These are phyloP conservation scores for Cryptosporidium sp. DNA, from an alignment of 169 alveolate species.

Conservation along the genomic window DNA sequence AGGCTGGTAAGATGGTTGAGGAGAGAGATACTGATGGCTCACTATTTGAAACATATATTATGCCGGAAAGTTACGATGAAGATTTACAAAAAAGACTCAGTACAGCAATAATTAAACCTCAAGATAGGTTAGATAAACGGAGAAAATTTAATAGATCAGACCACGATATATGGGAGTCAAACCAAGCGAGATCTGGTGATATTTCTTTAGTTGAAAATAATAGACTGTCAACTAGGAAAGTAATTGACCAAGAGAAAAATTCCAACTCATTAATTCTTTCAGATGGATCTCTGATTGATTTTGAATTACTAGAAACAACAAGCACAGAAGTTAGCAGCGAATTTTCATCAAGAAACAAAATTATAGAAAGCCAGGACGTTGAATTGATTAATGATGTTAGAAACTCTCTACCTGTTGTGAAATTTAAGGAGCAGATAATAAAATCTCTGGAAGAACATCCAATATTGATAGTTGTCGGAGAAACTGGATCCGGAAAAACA, in stretches of 20 bases:
- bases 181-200: slow-evolving; percentile 41
- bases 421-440: slow-evolving; percentile 93
- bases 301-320: slow-evolving; percentile 62
- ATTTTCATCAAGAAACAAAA: neutral
- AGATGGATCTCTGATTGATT: slow-evolving; percentile 61
- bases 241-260: neutral
- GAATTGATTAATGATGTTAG: slow-evolving; percentile 78
- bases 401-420: slow-evolving; percentile 92
- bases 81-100: slow-evolving; percentile 77
- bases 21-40: slow-evolving; percentile 85
- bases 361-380: slow-evolving; percentile 38
- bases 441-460: slow-evolving; percentile 91
- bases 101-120: slow-evolving; percentile 51
- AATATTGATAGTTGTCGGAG: slow-evolving; percentile 97
- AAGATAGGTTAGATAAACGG: slow-evolving; percentile 42
- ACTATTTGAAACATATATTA: slow-evolving; percentile 80
- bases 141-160: slow-evolving; percentile 7
- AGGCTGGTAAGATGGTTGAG: slow-evolving; percentile 89
- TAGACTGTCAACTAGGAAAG: neutral
- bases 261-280: slow-evolving; percentile 19
- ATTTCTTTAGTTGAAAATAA: neutral
- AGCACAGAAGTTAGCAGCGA: neutral
- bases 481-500: slow-evolving; percentile 99
- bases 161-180: slow-evolving; percentile 66
- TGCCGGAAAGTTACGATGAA: slow-evolving; percentile 91